Evolutionary conservation across 768 basidiomycete species (phyloP).

Genomic region (Mycena kentingensis): DNA sequence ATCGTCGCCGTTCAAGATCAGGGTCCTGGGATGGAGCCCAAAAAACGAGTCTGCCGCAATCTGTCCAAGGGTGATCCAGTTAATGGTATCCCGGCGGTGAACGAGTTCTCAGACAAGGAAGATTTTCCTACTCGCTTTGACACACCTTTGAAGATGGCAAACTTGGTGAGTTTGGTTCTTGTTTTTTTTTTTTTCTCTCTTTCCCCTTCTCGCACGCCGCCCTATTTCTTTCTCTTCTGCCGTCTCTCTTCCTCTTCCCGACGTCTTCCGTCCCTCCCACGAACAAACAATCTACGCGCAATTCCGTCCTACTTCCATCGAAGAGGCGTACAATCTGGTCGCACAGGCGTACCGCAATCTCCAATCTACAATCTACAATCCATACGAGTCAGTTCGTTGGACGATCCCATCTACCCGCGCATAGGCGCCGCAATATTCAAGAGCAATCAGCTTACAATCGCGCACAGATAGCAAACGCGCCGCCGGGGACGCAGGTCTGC

Average conservation of each 20-base stretch:
- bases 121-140: constrained; percentile 21
- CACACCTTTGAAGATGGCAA: constrained; percentile 12
- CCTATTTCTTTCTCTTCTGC: too few species aligned
- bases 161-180: constrained; percentile 17
- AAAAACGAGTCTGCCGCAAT: constrained; percentile 25
- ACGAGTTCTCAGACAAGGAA: constrained; percentile 20
- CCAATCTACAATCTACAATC: too few species aligned
- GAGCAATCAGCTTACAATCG: not conserved
- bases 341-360: too few species aligned
- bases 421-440: too few species aligned
- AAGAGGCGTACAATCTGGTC: too few species aligned
- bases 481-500: constrained; percentile 25
- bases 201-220: not conserved
- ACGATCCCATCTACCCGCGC: too few species aligned
- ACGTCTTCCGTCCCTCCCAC: too few species aligned
- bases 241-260: too few species aligned
- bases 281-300: too few species aligned
- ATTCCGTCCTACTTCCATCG: too few species aligned
- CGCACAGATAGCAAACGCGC: constrained; percentile 24
- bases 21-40: constrained; percentile 10
- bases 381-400: too few species aligned
- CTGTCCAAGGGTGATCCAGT: constrained; percentile 20
- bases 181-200: not conserved
- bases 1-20: constrained; percentile 18
- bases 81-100: constrained; percentile 9